Evolutionary conservation across 768 basidiomycete species (phyloP).

Genomic region (Lactifluus volemus): DNA sequence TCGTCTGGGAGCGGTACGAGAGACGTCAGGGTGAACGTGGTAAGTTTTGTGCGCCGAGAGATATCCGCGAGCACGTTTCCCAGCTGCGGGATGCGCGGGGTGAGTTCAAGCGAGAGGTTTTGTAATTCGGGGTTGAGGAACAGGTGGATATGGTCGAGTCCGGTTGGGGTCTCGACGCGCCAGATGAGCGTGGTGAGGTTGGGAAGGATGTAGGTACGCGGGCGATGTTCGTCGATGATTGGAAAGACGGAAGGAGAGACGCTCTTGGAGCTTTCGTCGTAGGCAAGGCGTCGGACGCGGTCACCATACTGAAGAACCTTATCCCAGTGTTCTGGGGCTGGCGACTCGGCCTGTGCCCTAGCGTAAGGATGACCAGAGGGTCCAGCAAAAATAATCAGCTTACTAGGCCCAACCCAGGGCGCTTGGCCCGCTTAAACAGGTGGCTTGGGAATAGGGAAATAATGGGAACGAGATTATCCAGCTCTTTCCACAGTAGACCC

Average conservation of each 20-base stretch:
- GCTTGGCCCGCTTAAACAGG: conserved; percentile 59
- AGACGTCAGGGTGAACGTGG: conserved; percentile 61
- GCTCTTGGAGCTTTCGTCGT: conserved; percentile 58
- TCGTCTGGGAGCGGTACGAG: conserved; percentile 62
- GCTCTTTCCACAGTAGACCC: conserved; percentile 65
- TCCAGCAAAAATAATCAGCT: conserved; percentile 22
- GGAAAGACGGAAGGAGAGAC: conserved; percentile 59
- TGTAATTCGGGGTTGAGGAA: conserved; percentile 62
- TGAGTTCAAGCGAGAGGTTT: conserved; percentile 53
- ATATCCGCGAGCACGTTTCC: conserved; percentile 55
- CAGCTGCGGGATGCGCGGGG: conserved; percentile 47
- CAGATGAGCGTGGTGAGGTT: conserved; percentile 61
- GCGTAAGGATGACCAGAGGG: conserved; percentile 7
- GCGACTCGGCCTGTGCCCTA: conserved; percentile 41
- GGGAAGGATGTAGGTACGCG: conserved; percentile 57
- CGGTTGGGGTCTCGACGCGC: conserved; percentile 60
- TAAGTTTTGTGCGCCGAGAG: conserved; percentile 52
- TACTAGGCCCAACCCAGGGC: conserved; percentile 72
- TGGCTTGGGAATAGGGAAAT: conserved; percentile 62
- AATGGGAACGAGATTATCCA: conserved; percentile 66
- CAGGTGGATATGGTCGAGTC: conserved; percentile 52
- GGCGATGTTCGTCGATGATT: conserved; percentile 55
- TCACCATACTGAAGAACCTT: conserved; percentile 56
- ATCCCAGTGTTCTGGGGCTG: conserved; percentile 63
- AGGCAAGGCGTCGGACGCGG: conserved; percentile 58